Evolutionary conservation across 345 rosid species (phyloP), one percentile per base, ranked within the genome.

Genomic region (Alliaria petiolata): DNA sequence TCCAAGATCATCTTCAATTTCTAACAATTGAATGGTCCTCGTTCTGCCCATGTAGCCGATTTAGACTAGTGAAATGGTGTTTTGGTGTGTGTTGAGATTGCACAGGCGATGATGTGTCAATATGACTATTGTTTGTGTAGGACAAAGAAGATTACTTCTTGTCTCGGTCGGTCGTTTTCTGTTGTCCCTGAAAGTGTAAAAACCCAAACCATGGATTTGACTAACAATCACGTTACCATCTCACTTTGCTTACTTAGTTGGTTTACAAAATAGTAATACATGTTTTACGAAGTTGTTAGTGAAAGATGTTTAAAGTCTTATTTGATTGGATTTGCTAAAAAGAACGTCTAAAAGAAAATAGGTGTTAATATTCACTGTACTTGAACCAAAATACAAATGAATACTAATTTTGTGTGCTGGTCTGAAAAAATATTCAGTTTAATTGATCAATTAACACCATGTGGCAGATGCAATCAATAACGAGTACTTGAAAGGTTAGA

Each of bases 151-250:
- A 22, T 34, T 34, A 14, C 47, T 22, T 42, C n/a, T 53, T 33
- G 49, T 64, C 49, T 12, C 9, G 15, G 38, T 54, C 43, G 33
- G 61, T 57, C 67, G 65, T 30, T 56, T 57, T 60, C 52, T 65
- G 53, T 74, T 67, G 72, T 65, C 72, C 65, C 35, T 57, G 6
- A n/a, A 73, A 74, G 46, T 74, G 72, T 74, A 74, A 53, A 58
- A 74, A 49, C 45, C 51, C 4, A 58, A 66, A 33, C 72, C 78
- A 66, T 67, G 50, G 57, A 53, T 57, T 65, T 65, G 60, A 11
- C 20, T 49, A 47, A 73, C 71, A 47, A 19, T 46, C 35, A 73
- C 46, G 54, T n/a, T 66, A 30, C 58, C 3, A 26, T 31, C 34
- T 33, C 53, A 33, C 25, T 71, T 59, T 59, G 59, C 59, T 2